Evolutionary conservation across 2,329 filamentous ascomycete genomes (phyloP).

Genomic region (Cytospora leucostoma): DNA sequence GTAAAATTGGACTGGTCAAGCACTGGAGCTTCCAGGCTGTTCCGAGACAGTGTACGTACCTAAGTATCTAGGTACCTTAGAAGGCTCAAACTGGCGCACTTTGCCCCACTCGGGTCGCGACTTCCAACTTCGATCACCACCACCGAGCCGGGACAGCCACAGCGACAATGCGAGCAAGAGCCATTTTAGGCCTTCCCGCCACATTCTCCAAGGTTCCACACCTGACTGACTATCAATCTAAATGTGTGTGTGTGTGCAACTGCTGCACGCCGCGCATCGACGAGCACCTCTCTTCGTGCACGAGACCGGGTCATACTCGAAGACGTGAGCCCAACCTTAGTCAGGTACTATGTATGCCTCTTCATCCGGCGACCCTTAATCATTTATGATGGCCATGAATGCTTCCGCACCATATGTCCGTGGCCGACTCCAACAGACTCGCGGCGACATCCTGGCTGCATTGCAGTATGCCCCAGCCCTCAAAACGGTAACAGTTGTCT

Average conservation of each 20-base stretch:
- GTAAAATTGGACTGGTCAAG: background rate
- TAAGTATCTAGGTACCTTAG: background rate
- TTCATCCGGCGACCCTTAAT: background rate
- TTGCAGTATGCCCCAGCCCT: constrained; percentile 2
- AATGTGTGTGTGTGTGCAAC: background rate
- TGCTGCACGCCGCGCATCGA: background rate
- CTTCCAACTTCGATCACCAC: constrained; percentile 15
- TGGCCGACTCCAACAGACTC: background rate
- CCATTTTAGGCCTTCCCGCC: background rate
- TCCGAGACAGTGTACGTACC: background rate
- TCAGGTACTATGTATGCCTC: background rate
- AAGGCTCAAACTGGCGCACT: constrained; percentile 9
- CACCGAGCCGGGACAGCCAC: background rate
- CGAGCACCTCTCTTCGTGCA: background rate
- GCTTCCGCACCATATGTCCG: background rate
- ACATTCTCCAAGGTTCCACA: background rate
- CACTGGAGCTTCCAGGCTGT: too few species aligned
- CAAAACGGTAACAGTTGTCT: constrained; percentile 11
- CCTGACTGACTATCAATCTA: background rate
- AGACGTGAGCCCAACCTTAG: background rate
- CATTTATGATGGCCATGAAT: background rate
- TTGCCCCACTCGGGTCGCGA: constrained; percentile 21
- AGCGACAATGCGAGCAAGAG: background rate
- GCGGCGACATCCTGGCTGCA: constrained; percentile 2
- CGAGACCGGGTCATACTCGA: background rate